Conservation (phyloP, 2,329 filamentous ascomycete genomes). For the Sphaerulina populicola region DNA sequence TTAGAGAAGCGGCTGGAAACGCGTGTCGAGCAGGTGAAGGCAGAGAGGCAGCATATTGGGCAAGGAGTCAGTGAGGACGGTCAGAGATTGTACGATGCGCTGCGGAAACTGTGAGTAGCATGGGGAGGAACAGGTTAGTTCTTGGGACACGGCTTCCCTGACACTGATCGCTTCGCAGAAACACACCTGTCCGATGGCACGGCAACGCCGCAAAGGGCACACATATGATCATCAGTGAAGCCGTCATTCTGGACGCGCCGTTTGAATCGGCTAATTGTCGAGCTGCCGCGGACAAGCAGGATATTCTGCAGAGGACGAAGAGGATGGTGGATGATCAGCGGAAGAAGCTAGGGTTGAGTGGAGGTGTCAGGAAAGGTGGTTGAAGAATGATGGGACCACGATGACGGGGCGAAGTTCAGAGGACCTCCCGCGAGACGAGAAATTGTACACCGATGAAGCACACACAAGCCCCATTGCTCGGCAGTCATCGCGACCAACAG, state of each 20-base stretch:
- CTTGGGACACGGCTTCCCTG: not conserved
- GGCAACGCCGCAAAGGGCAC: constrained; percentile 30
- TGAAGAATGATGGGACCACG: constrained; percentile 9
- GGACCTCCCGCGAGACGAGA: not conserved
- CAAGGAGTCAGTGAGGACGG: constrained; percentile 54
- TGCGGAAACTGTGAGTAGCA: constrained; percentile 46
- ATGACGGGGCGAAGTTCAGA: not conserved
- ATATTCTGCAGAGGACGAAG: constrained; percentile 37
- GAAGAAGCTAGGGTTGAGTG: constrained; percentile 35
- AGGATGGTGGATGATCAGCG: constrained; percentile 42
- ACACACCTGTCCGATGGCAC: constrained; percentile 50
- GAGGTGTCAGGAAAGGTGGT: constrained; percentile 23
- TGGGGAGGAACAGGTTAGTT: not conserved
- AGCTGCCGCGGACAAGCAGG: constrained; percentile 37
- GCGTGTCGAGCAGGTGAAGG: constrained; percentile 49
- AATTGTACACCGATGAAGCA: not conserved
- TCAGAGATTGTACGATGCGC: constrained; percentile 56
- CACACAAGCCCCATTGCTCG: too few species aligned
- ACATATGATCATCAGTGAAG: constrained; percentile 53
- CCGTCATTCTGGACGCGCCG: constrained; percentile 51
- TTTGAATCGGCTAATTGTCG: constrained; percentile 51
- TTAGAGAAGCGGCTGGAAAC: constrained; percentile 49
- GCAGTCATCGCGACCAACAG: too few species aligned
- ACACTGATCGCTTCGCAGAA: constrained; percentile 16
- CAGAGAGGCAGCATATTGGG: constrained; percentile 50